Evolutionary conservation across 2,329 filamentous ascomycete genomes (phyloP).

Genomic region (Penicillium olsonii): DNA sequence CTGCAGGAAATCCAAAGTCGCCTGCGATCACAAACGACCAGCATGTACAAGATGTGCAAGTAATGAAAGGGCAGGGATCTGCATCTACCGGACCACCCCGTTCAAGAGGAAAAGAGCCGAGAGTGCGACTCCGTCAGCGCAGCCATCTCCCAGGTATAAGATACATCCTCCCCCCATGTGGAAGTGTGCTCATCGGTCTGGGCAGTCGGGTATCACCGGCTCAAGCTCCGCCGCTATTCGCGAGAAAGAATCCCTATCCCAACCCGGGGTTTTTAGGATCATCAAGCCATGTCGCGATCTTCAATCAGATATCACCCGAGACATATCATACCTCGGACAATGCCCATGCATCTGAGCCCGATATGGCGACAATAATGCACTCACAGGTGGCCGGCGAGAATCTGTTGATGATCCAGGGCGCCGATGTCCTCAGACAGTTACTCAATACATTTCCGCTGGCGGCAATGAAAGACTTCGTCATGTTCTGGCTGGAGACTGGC

Average conservation of each 20-base stretch:
- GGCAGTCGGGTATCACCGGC: constrained; percentile 18
- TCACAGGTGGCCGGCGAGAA: constrained; percentile 23
- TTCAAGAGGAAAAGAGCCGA: constrained; percentile 26
- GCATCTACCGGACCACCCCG: constrained; percentile 29
- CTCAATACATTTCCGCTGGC: constrained; percentile 21
- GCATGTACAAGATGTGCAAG: constrained; percentile 23
- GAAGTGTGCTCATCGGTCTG: background rate
- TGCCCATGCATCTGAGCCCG: constrained; percentile 1
- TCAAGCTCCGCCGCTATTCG: constrained; percentile 18
- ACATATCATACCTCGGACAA: constrained; percentile 12
- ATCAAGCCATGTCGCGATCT: constrained; percentile 32
- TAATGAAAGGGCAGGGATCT: constrained; percentile 18
- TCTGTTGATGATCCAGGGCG: constrained; percentile 23
- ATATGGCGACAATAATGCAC: constrained; percentile 7
- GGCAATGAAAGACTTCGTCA: constrained; percentile 27
- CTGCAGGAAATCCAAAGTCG: constrained; percentile 26
- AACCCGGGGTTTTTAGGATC: constrained; percentile 31
- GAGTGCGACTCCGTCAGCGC: constrained; percentile 15
- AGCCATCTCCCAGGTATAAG: constrained; percentile 8
- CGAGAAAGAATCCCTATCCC: constrained; percentile 27
- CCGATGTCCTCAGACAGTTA: constrained; percentile 25
- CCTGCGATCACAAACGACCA: constrained; percentile 26
- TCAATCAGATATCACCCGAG: constrained; percentile 27
- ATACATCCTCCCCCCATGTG: background rate
- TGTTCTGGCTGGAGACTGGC: constrained; percentile 27